These are phyloP conservation scores for Porogramme epimiltina DNA, from an alignment of 1,284 basidiomycete genomes.

Conservation along the genomic window DNA sequence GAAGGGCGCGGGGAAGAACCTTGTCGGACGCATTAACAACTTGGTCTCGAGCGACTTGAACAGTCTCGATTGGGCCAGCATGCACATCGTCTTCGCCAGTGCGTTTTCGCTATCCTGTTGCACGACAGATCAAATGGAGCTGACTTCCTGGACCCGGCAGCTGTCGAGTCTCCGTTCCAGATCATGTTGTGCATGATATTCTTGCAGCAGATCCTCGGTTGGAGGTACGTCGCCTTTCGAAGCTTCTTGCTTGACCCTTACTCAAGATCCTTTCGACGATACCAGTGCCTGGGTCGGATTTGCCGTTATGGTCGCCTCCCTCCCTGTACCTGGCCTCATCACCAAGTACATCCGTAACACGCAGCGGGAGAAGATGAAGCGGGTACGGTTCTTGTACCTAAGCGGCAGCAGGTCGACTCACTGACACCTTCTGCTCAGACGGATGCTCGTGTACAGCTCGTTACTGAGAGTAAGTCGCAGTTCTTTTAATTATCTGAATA, in stretches of 20 bases:
- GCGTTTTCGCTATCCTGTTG: background rate
- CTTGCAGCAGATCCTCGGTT: constrained; percentile 48
- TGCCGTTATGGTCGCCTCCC: constrained; percentile 46
- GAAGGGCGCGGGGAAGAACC: constrained; percentile 37
- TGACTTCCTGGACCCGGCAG: background rate
- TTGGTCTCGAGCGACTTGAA: constrained; percentile 16
- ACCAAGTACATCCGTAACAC: constrained; percentile 32
- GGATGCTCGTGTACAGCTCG: constrained; percentile 49
- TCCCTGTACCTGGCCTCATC: constrained; percentile 51
- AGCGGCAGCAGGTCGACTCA: constrained; percentile 25
- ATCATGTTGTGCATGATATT: constrained; percentile 42
- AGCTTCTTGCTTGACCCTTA: background rate
- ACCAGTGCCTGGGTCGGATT: constrained; percentile 52
- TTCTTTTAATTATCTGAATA: background rate
- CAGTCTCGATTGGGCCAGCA: constrained; percentile 4
- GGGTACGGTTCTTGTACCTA: constrained; percentile 20
- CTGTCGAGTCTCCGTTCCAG: constrained; percentile 23
- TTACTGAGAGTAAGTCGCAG: constrained; percentile 44
- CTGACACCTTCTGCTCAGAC: constrained; percentile 35
- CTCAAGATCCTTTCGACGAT: background rate
- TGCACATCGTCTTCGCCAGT: constrained; percentile 6
- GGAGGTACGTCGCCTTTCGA: constrained; percentile 34
- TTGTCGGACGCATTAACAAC: constrained; percentile 51
- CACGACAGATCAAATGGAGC: too few relatives aligned
- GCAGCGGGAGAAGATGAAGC: constrained; percentile 36